Percentiles rank a stretch among this genome's conserved stretches.
Conservation (phyloP, 2,329 filamentous ascomycete species). For the Fusarium piperis region DNA sequence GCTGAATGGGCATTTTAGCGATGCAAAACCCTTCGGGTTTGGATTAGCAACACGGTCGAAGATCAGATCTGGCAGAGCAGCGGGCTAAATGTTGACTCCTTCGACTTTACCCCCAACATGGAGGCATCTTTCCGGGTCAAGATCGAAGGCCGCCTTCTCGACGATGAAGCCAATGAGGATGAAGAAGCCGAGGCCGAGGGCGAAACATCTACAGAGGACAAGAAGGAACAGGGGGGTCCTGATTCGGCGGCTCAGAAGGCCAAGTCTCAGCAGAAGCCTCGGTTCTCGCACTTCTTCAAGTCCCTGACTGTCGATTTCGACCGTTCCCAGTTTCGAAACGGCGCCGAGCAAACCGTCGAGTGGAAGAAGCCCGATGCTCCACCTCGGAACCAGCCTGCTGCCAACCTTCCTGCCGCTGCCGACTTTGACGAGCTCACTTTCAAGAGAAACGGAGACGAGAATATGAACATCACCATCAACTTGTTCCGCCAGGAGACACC, state of each 20-base stretch:
- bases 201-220: constrained; percentile 50
- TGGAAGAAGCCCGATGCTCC: constrained; percentile 84
- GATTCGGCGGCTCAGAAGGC: constrained; percentile 45
- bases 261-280: constrained; percentile 56
- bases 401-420: constrained; percentile 63
- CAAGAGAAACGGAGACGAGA: constrained; percentile 91
- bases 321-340: constrained; percentile 65
- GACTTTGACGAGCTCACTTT: constrained; percentile 95
- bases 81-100: constrained; percentile 74
- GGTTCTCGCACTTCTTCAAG: constrained; percentile 84
- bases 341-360: constrained; percentile 71
- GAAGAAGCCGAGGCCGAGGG: constrained; percentile 57
- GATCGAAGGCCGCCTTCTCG: constrained; percentile 87
- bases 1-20: constrained; percentile 57
- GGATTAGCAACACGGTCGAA: constrained; percentile 94
- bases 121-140: constrained; percentile 89
- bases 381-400: constrained; percentile 57
- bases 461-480: constrained; percentile 89
- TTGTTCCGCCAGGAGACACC: constrained; percentile 85
- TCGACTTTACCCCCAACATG: constrained; percentile 81
- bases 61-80: constrained; percentile 91
- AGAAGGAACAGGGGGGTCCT: constrained; percentile 43
- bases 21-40: constrained; percentile 87
- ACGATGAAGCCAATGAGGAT: constrained; percentile 71
- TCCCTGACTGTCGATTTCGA: constrained; percentile 81